Evolutionary conservation across 352 stramenopile genomes (phyloP).

Genomic region (Paralagenidium karlingii): DNA sequence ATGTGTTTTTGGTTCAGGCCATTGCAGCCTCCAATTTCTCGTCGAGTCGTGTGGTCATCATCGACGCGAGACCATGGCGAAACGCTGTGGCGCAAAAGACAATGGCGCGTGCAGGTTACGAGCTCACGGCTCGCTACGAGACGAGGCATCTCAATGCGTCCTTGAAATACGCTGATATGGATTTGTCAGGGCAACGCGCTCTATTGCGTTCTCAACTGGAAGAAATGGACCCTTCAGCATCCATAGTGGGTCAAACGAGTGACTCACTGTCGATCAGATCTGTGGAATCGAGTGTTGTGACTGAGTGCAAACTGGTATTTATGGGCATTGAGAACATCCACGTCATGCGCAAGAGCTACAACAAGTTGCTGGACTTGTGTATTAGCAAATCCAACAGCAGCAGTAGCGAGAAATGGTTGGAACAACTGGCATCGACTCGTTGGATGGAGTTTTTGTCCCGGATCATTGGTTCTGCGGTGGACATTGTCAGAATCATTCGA

Average conservation of each 20-base stretch:
- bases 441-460: conserved; percentile 71
- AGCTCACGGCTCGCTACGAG: conserved; percentile 79
- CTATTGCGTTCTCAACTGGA: neutral
- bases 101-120: conserved; percentile 76
- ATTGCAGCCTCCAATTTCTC: conserved; percentile 67
- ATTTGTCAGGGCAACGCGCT: conserved; percentile 15
- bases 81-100: conserved; percentile 87
- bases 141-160: conserved; percentile 43
- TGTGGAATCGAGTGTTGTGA: conserved; percentile 47
- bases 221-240: neutral
- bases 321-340: conserved; percentile 91
- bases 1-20: conserved; percentile 73
- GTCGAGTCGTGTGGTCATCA: conserved; percentile 77
- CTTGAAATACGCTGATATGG: conserved; percentile 53
- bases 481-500: conserved; percentile 73
- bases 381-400: conserved; percentile 44
- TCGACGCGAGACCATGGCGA: conserved; percentile 82
- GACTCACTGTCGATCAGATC: conserved; percentile 9
- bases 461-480: conserved; percentile 69
- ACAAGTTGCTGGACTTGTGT: conserved; percentile 58
- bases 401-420: conserved; percentile 67
- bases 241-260: conserved; percentile 3
- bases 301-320: conserved; percentile 77
- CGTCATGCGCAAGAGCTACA: conserved; percentile 79
- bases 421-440: conserved; percentile 52